Conservation (phyloP, 2,329 filamentous ascomycete genomes). For the Talaromyces marneffei region DNA sequence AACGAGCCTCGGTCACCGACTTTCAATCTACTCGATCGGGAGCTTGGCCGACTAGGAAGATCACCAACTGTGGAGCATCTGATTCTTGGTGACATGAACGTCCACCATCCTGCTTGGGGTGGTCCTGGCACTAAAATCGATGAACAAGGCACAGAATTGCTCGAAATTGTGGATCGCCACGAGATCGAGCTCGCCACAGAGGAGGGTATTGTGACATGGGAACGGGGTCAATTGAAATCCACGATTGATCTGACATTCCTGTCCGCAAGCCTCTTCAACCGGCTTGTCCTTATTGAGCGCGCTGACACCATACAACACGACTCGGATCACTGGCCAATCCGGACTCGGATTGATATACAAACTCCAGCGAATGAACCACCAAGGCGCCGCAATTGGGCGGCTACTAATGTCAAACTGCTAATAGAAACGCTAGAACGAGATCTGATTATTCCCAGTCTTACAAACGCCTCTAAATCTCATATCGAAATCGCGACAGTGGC, state of each 20-base stretch:
- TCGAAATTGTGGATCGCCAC: not conserved
- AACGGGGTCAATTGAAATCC: not conserved
- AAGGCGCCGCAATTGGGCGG: not conserved
- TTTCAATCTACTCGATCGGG: not conserved
- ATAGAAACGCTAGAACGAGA: not conserved
- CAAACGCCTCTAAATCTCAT: not conserved
- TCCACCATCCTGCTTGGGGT: constrained; percentile 19
- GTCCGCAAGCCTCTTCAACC: not conserved
- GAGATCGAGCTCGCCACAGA: not conserved
- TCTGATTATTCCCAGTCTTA: not conserved
- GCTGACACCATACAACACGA: constrained; percentile 20
- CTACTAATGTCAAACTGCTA: not conserved
- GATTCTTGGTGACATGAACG: constrained; percentile 19
- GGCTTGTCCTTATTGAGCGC: constrained; percentile 7
- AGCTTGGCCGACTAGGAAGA: not conserved
- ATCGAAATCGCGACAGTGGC: not conserved
- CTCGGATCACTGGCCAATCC: constrained; percentile 24
- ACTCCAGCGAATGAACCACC: not conserved
- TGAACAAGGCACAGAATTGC: not conserved
- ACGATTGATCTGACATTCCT: not conserved
- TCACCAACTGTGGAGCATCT: constrained; percentile 9
- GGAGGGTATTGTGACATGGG: not conserved
- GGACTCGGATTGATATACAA: constrained; percentile 18
- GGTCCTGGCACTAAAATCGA: constrained; percentile 9
- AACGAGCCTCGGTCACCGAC: not conserved